A percentile compares a stretch with the other conserved stretches of the same genome.
Conservation (phyloP, 2,329 filamentous ascomycete species). For the Fusarium domesticum region DNA sequence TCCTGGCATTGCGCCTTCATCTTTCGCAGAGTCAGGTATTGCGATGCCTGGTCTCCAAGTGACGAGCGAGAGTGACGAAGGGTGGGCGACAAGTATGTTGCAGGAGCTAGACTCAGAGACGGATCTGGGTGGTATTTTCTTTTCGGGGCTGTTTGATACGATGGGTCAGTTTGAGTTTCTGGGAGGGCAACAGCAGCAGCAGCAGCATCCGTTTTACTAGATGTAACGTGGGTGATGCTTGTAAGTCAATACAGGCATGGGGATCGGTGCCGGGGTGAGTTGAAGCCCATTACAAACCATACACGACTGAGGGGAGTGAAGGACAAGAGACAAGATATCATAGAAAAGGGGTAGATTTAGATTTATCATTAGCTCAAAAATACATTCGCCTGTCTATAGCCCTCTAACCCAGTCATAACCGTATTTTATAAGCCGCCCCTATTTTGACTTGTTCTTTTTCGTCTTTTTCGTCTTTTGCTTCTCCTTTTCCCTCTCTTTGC, state of each 20-base stretch:
- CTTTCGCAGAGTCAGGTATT: slow-evolving; percentile 4
- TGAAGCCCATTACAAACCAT: no score
- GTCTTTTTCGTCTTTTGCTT: slow-evolving; percentile 18
- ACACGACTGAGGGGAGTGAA: no score
- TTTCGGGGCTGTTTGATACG: slow-evolving; percentile 21
- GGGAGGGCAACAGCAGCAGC: no score
- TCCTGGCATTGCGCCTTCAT: slow-evolving; percentile 10
- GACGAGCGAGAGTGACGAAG: slow-evolving; percentile 10
- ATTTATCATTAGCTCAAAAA: no score
- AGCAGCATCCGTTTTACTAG: no score
- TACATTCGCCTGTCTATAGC: slow-evolving; percentile 11
- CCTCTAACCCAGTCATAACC: slow-evolving; percentile 22
- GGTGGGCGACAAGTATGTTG: slow-evolving; percentile 18
- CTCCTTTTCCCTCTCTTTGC: slow-evolving; percentile 34
- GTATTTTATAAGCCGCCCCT: slow-evolving; percentile 18
- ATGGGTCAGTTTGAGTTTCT: no score
- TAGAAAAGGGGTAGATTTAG: no score
- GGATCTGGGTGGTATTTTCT: slow-evolving; percentile 19
- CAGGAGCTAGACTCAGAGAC: slow-evolving; percentile 18
- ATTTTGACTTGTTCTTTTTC: slow-evolving; percentile 25
- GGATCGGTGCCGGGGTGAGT: no score
- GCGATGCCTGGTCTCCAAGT: slow-evolving; percentile 16
- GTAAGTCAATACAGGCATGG: no score
- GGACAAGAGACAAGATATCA: no score
- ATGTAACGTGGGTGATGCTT: no score